phyloP scores from a whole-genome alignment of 2,329 filamentous ascomycete species.

The Colletotrichum tropicale region DNA sequence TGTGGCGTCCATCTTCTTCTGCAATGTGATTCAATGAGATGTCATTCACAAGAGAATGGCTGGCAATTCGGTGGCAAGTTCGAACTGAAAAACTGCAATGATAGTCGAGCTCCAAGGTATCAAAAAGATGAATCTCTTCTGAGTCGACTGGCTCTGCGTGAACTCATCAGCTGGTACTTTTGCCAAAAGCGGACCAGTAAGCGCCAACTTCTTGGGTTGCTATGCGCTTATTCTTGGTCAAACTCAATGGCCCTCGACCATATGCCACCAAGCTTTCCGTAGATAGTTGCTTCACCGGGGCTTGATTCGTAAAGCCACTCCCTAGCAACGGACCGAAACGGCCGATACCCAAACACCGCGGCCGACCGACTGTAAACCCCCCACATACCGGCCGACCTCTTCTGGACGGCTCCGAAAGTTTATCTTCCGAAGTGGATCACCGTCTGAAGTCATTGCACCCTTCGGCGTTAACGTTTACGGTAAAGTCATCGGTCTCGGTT shows the following conservation, averaged over 20 bases:
- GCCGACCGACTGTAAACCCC: not conserved
- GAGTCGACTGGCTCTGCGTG: too few species aligned
- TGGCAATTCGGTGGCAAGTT: not conserved
- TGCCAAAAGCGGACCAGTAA: too few species aligned
- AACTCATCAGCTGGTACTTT: not conserved
- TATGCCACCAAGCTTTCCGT: not conserved
- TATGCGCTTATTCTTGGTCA: too few species aligned
- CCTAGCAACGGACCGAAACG: not conserved
- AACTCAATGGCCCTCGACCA: not conserved
- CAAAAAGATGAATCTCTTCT: not conserved
- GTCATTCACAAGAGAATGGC: not conserved
- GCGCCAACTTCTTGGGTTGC: too few species aligned
- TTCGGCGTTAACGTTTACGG: not conserved
- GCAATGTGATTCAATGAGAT: fast-evolving
- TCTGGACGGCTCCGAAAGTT: not conserved
- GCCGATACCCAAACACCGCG: not conserved
- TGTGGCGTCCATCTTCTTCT: not conserved
- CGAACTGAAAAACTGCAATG: not conserved
- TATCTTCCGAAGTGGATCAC: not conserved
- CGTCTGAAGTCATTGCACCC: not conserved
- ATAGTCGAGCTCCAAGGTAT: not conserved
- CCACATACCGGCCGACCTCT: not conserved
- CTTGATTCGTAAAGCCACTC: not conserved
- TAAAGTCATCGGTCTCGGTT: not conserved
- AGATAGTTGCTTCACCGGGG: not conserved